phyloP scores from a whole-genome alignment of 164 flowering plant species.

The grape (Vitis vinifera) region DNA sequence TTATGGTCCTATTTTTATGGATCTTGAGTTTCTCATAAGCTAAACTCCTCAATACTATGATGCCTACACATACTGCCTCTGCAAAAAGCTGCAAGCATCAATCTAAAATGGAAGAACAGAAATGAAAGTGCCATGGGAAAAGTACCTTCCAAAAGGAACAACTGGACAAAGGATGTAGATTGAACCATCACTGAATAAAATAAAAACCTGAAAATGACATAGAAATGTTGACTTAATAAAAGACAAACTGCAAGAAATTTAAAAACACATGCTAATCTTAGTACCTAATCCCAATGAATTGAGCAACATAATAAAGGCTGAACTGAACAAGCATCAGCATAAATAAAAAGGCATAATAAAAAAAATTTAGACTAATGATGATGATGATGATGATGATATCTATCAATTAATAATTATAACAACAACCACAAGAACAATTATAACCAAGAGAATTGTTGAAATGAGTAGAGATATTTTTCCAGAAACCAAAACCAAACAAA shows the following conservation, averaged over 20 bases:
- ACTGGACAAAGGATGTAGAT: conserved; percentile 87
- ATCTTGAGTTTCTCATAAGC: background rate
- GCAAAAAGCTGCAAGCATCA: background rate
- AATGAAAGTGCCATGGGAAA: background rate
- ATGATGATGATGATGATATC: too few relatives aligned
- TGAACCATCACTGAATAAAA: conserved; percentile 84
- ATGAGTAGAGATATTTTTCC: background rate
- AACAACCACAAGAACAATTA: too few relatives aligned
- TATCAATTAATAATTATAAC: too few relatives aligned
- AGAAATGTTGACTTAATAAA: background rate
- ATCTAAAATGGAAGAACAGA: background rate
- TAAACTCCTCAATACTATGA: background rate
- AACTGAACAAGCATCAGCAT: background rate
- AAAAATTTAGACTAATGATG: too few relatives aligned
- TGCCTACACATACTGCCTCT: background rate
- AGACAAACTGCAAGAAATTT: background rate
- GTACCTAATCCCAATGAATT: background rate
- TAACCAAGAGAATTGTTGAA: background rate
- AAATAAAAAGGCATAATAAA: background rate
- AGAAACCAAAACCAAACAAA: background rate
- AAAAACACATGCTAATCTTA: background rate
- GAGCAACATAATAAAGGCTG: background rate
- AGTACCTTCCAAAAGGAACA: conserved; percentile 93
- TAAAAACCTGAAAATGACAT: conserved; percentile 61
- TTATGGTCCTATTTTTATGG: background rate